Percentiles rank a stretch among this genome's conserved stretches.
phyloP scores from a whole-genome alignment of 371 early-diverging fungal species.

The Spiromyces aspiralis region DNA sequence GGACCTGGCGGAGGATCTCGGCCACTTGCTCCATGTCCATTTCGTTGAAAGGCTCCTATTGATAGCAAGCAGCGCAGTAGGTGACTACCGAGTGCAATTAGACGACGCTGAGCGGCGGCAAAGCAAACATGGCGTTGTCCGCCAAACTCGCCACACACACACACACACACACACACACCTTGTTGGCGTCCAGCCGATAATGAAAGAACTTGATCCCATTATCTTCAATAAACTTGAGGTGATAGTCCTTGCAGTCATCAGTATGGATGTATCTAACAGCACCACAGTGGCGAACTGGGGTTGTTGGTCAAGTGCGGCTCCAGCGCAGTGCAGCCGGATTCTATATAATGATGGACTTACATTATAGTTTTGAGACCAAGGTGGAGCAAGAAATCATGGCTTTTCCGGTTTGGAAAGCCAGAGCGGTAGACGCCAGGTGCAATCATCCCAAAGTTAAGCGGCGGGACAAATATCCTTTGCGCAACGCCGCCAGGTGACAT shows the following conservation, averaged over 20 bases:
- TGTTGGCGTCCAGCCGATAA: constrained; percentile 69
- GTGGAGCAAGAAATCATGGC: constrained; percentile 60
- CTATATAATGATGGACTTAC: too few species aligned
- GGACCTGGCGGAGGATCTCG: constrained; percentile 53
- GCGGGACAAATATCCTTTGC: too few species aligned
- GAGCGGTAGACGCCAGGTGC: constrained; percentile 72
- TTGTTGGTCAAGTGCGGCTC: too few species aligned
- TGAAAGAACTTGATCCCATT: constrained; percentile 63
- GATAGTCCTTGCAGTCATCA: constrained; percentile 67
- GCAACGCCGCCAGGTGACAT: too few species aligned
- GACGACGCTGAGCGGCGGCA: neutral
- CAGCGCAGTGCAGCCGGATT: too few species aligned
- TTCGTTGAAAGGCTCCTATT: constrained; percentile 79
- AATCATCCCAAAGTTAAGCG: constrained; percentile 80
- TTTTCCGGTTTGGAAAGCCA: constrained; percentile 68
- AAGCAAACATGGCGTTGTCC: neutral
- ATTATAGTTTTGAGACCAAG: constrained; percentile 59
- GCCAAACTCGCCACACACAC: too few species aligned
- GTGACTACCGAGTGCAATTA: neutral
- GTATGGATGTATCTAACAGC: constrained; percentile 45
- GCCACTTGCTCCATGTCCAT: constrained; percentile 65
- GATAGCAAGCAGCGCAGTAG: neutral
- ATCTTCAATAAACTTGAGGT: constrained; percentile 50
- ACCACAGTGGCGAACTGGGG: too few species aligned
- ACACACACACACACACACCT: too few species aligned